Conservation (phyloP, 192 early-diverging fungal genomes). For the Thoreauomyces humboldtii region DNA sequence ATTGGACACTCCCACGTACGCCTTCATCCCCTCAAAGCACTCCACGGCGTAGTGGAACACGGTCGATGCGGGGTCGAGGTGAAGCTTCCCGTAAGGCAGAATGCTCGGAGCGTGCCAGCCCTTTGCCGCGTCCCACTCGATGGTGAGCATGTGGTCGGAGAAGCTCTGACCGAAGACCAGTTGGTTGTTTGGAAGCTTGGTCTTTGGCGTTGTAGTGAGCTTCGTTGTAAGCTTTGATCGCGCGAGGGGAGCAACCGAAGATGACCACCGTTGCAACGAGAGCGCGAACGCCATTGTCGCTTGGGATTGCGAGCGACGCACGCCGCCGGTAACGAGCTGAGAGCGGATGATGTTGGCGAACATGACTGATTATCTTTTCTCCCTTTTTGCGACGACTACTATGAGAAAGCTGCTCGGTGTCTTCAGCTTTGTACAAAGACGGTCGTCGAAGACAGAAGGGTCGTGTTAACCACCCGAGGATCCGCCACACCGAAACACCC, state of each 20-base stretch:
- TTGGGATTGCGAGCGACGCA: too few relatives aligned
- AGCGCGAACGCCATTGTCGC: too few relatives aligned
- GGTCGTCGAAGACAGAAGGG: too few relatives aligned
- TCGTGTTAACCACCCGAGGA: too few relatives aligned
- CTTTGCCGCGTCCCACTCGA: constrained; percentile 72
- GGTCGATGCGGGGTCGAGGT: constrained; percentile 77
- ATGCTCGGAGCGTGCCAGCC: constrained; percentile 83
- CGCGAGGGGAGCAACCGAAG: constrained; percentile 1
- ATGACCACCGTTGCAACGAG: too few relatives aligned
- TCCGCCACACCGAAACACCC: too few relatives aligned
- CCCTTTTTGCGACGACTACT: too few relatives aligned
- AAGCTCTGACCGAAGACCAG: constrained; percentile 89
- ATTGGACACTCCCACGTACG: constrained; percentile 10
- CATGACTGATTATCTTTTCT: too few relatives aligned
- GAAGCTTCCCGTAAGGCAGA: constrained; percentile 78
- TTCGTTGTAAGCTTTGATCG: not conserved
- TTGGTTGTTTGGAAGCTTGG: constrained; percentile 44
- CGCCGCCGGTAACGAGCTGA: too few relatives aligned
- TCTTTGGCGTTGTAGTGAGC: constrained; percentile 33
- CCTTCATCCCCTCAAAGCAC: constrained; percentile 77
- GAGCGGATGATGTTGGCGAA: too few relatives aligned
- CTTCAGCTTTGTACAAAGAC: too few relatives aligned
- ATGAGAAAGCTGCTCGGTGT: too few relatives aligned
- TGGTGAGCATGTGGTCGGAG: constrained; percentile 92
- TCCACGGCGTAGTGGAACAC: constrained; percentile 94